Base-by-base conservation (phyloP, 371 early-diverging fungal genomes). In the Circinella minor region DNA sequence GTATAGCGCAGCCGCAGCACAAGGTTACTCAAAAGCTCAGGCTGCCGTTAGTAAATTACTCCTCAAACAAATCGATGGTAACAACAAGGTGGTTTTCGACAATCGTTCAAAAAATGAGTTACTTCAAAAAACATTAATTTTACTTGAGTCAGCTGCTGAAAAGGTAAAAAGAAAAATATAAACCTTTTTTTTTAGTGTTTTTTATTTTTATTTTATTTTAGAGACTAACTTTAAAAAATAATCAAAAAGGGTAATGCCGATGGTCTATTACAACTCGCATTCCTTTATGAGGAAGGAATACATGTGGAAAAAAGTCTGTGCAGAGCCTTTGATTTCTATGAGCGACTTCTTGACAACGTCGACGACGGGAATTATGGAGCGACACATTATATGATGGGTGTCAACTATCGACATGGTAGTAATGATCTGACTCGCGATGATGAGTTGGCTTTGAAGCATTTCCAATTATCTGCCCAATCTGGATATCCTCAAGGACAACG, bases 401-500 rank as follows among this genome's bases (percentile, higher is more conserved):
- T 71, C 18, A 69, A 55, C 48, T 81, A 78, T 48, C 66, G 70
- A 13, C 61, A 70, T n/a, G 65, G 68, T 54, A 71, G 69, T 36
- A 38, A 62, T 20, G 73, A 77, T 14, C 46, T 72, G 10, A 18
- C 34, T 14, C 71, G 59, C 47, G 71, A 69, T 54, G 38, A 20
- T 17, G 59, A 36, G 49, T 66, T 60, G 13, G 82, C 82, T 1
- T 11, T 77, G 6, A 59, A 65, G 34, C 80, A 75, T 64, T 72
- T 77, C 11, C 48, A 36, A 0, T 66, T 64, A 47, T 63, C 77
- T 3, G 73, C 80, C 9, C 67, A 76, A 20, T 46, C 55, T 27
- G 79, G 75, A 3, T 68, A 66, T 65, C 55, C 76, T 6, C 65
- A 59, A 49, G 82, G 77, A 0, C 82, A 82, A 60, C 73, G 71